Conservation (phyloP, 2,329 filamentous ascomycete genomes). For the Nemania serpens region DNA sequence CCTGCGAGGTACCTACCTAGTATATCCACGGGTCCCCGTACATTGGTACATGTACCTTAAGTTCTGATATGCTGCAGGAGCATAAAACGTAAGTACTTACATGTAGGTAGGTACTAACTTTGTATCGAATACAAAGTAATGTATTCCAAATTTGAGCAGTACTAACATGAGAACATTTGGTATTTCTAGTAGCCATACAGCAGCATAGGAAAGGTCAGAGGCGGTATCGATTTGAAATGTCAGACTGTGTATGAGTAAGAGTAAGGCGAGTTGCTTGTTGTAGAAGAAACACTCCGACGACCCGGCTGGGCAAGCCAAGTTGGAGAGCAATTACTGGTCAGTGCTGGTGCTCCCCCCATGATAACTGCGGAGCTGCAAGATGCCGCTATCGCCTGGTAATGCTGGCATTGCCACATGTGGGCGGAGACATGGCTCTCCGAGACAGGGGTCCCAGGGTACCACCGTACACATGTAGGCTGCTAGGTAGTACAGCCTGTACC, state of each 20-base stretch:
- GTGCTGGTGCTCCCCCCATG: not conserved
- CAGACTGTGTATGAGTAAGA: slow-evolving; percentile 9
- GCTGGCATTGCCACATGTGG: not conserved
- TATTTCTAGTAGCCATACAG: too few relatives aligned
- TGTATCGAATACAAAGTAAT: too few relatives aligned
- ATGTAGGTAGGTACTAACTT: too few relatives aligned
- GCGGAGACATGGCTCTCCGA: not conserved
- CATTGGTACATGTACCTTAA: too few relatives aligned
- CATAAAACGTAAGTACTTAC: too few relatives aligned
- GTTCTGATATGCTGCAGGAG: too few relatives aligned
- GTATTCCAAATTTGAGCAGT: too few relatives aligned
- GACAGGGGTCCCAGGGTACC: not conserved
- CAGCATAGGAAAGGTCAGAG: not conserved
- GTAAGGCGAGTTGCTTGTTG: slow-evolving; percentile 1
- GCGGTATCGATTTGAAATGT: slow-evolving; percentile 16
- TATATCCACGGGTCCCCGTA: too few relatives aligned
- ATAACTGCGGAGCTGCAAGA: not conserved
- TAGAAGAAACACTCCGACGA: not conserved
- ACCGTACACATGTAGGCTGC: not conserved
- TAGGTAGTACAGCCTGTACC: too few relatives aligned
- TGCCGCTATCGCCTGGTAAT: too few relatives aligned
- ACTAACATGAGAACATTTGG: too few relatives aligned
- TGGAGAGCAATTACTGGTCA: not conserved
- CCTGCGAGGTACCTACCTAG: too few relatives aligned
- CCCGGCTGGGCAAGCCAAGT: not conserved